phyloP scores from a whole-genome alignment of 805 yeast genomes.

The Starmerella potacharoeniae region DNA sequence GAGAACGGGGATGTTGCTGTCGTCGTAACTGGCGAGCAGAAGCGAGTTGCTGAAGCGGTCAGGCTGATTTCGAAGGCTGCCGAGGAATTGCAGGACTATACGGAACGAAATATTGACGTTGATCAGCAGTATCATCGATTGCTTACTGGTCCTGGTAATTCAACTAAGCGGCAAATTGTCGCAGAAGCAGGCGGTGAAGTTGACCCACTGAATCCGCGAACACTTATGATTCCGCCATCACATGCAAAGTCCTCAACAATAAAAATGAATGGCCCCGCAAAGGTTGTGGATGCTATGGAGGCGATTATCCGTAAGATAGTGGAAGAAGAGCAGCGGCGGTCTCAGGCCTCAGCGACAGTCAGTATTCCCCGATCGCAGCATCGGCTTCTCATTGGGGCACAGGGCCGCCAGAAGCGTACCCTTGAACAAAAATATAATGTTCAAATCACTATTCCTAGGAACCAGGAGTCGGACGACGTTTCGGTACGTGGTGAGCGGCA shows the following conservation, averaged over 20 bases:
- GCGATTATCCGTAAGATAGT: slow-evolving; percentile 52
- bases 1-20: slow-evolving; percentile 41
- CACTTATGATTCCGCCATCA: slow-evolving; percentile 54
- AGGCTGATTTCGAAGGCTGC: slow-evolving; percentile 51
- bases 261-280: slow-evolving; percentile 58
- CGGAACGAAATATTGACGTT: slow-evolving; percentile 49
- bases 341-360: slow-evolving; percentile 20
- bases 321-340: slow-evolving; percentile 33
- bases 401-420: slow-evolving; percentile 61
- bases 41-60: slow-evolving; percentile 62
- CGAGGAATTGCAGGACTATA: slow-evolving; percentile 50
- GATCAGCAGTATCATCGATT: slow-evolving; percentile 63
- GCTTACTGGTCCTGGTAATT: slow-evolving; percentile 70
- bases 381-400: slow-evolving; percentile 67
- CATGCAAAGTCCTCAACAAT: slow-evolving; percentile 43
- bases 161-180: slow-evolving; percentile 61
- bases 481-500: slow-evolving; percentile 49
- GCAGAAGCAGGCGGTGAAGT: slow-evolving; percentile 61
- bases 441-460: slow-evolving; percentile 52
- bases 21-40: slow-evolving; percentile 65
- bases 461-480: slow-evolving; percentile 35
- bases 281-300: slow-evolving; percentile 57
- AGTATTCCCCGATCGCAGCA: slow-evolving; percentile 64
- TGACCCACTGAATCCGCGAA: slow-evolving; percentile 37
- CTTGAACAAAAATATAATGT: slow-evolving; percentile 62